A percentile compares a stretch with the other conserved stretches of the same genome.
Conservation (phyloP, 371 early-diverging fungal genomes). For the Gilbertella persicaria region DNA sequence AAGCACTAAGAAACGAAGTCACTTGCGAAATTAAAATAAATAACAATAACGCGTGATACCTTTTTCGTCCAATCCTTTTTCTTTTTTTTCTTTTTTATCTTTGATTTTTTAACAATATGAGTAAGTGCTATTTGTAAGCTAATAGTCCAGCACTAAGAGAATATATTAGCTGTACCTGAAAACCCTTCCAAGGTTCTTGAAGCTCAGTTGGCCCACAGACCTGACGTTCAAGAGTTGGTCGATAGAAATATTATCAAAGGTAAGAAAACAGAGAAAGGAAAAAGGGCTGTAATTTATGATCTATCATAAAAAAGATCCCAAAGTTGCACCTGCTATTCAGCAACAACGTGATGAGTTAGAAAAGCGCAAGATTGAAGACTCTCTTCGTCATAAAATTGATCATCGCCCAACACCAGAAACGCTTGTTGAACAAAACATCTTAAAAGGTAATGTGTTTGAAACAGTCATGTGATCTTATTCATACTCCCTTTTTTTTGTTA, state of each 20-base stretch:
- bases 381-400: slow-evolving; percentile 71
- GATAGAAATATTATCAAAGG: slow-evolving; percentile 73
- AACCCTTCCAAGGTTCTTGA: slow-evolving; percentile 19
- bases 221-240: slow-evolving; percentile 69
- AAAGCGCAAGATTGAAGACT: slow-evolving; percentile 66
- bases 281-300: not conserved
- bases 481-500: not conserved
- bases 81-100: too few relatives aligned
- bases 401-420: slow-evolving; percentile 70
- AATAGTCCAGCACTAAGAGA: too few relatives aligned
- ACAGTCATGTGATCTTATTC: not conserved
- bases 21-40: too few relatives aligned
- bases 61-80: too few relatives aligned
- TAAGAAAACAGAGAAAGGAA: slow-evolving; percentile 12
- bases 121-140: too few relatives aligned
- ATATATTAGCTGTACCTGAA: slow-evolving; percentile 22
- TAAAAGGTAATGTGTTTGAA: slow-evolving; percentile 37
- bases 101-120: too few relatives aligned
- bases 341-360: slow-evolving; percentile 53
- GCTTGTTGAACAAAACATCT: slow-evolving; percentile 72
- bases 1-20: too few relatives aligned
- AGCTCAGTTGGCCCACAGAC: slow-evolving; percentile 53
- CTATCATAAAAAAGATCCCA: slow-evolving; percentile 31
- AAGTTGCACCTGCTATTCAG: slow-evolving; percentile 59
- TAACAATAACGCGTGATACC: too few relatives aligned